A percentile compares a stretch with the other conserved stretches of the same genome.
phyloP scores from a whole-genome alignment of 495 filamentous ascomycete genomes.

The Alectoria sarmentosa region DNA sequence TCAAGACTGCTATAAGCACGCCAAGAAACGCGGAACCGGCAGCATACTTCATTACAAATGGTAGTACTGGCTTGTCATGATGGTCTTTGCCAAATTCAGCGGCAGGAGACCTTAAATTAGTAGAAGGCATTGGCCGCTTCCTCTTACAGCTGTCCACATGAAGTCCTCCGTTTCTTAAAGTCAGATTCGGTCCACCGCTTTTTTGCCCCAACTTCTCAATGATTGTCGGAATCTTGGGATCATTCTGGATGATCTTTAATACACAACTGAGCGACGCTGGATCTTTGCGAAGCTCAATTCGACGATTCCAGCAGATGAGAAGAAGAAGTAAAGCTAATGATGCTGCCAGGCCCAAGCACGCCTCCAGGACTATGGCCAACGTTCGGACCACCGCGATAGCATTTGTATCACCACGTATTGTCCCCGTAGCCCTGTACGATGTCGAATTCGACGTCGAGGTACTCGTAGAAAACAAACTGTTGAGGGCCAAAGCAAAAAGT shows the following conservation, averaged over 20 bases:
- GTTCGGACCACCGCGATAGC: slow-evolving; percentile 34
- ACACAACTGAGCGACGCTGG: slow-evolving; percentile 19
- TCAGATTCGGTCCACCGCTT: neutral
- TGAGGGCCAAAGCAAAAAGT: slow-evolving; percentile 34
- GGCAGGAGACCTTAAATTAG: neutral
- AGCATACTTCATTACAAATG: slow-evolving; percentile 7
- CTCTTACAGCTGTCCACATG: neutral
- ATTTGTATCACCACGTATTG: slow-evolving; percentile 8
- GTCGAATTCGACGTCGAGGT: neutral
- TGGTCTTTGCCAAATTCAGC: neutral
- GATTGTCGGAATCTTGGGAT: neutral
- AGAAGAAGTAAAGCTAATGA: slow-evolving; percentile 26
- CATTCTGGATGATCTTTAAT: slow-evolving; percentile 1
- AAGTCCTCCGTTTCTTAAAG: neutral
- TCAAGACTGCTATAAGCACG: slow-evolving; percentile 3
- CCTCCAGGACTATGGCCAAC: slow-evolving; percentile 36
- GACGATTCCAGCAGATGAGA: slow-evolving; percentile 16
- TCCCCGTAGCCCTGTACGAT: neutral
- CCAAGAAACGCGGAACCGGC: slow-evolving; percentile 3
- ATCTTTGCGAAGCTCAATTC: slow-evolving; percentile 22
- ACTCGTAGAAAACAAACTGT: slow-evolving; percentile 21
- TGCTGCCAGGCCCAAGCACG: slow-evolving; percentile 30
- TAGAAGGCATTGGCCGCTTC: neutral
- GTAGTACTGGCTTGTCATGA: neutral
- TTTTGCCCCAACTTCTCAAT: neutral